Evolutionary conservation across 1,284 basidiomycete genomes (phyloP), one percentile per base, ranked within the genome.

Genomic region (Exobasidium rhododendri): DNA sequence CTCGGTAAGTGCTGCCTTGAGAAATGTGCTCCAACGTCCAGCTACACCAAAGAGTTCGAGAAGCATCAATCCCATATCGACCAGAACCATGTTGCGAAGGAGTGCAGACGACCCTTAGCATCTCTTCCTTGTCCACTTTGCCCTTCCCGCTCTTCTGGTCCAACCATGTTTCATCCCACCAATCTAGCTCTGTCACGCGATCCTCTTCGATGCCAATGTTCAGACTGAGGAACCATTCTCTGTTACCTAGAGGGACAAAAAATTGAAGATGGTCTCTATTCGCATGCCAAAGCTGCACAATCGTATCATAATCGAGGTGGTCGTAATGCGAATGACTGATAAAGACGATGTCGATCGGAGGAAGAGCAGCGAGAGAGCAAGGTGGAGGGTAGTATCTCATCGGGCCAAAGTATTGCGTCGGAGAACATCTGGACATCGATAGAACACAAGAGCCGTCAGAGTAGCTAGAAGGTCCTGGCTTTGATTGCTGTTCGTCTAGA

Each of bases 251-350:
- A 22, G 77, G 77, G 3, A 73, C 74, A 31, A 76, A 44, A 53
- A 79, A 78, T 30, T 69, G 66, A 7, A 76, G 29, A 5, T 63
- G 55, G 6, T 63, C 63, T 14, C 4, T 22, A 31, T 29, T 43
- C 17, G 28, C 45, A 26, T 32, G 52, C 75, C 75, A 77, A 4
- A 78, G 61, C 32, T 67, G 61, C 3, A 49, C 52, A 45, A 79
- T 70, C 5, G 74, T 74, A 20, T 67, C 58, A 31, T 63, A 65
- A 58, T 79, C 77, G 22, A 79, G 63, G 58, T 79, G 77, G 40
- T 79, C 77, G 59, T 76, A 79, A 61, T 79, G 77, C 28, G 73
- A 74, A 65, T 79, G 77, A 3, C 74, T 76, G 63, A 79, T 79
- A 50, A 74, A 46, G 50, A 76, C 75, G 0, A 72, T 24, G 56